These are phyloP conservation scores for Globisporangium spinosum DNA, from an alignment of 352 stramenopile genomes.

Conservation along the genomic window DNA sequence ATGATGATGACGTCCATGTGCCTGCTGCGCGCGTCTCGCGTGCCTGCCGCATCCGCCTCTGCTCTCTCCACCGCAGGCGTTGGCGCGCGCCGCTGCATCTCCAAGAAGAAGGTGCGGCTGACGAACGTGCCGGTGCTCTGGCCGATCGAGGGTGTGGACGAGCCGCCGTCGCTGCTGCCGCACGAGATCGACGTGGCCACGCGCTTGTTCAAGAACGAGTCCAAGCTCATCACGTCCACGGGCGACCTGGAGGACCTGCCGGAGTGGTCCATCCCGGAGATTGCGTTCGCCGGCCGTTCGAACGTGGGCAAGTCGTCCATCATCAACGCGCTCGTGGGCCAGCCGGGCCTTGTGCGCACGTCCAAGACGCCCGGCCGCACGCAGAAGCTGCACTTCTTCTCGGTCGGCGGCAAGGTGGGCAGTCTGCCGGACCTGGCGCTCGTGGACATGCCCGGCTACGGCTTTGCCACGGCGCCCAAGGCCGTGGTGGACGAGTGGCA, in stretches of 20 bases:
- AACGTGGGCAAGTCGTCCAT: constrained; percentile 89
- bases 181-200: constrained; percentile 63
- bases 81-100: constrained; percentile 18
- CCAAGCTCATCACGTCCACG: constrained; percentile 67
- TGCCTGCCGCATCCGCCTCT: not conserved
- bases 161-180: constrained; percentile 40
- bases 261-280: constrained; percentile 66
- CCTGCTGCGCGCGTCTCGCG: not conserved
- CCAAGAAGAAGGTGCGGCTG: constrained; percentile 62
- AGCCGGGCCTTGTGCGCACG: constrained; percentile 61
- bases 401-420: constrained; percentile 69
- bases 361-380: constrained; percentile 88
- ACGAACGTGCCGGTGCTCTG: constrained; percentile 42
- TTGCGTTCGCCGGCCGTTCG: constrained; percentile 83
- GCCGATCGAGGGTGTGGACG: constrained; percentile 56
- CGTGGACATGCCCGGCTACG: constrained; percentile 87
- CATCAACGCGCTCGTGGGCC: constrained; percentile 79
- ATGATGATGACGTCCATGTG: not conserved
- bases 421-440: constrained; percentile 62
- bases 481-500: constrained; percentile 74
- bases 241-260: constrained; percentile 54
- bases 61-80: not conserved
- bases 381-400: constrained; percentile 78
- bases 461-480: constrained; percentile 79
- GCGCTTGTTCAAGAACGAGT: constrained; percentile 52